Conservation (phyloP, 805 yeast genomes). For the Metschnikowia hibisci region DNA sequence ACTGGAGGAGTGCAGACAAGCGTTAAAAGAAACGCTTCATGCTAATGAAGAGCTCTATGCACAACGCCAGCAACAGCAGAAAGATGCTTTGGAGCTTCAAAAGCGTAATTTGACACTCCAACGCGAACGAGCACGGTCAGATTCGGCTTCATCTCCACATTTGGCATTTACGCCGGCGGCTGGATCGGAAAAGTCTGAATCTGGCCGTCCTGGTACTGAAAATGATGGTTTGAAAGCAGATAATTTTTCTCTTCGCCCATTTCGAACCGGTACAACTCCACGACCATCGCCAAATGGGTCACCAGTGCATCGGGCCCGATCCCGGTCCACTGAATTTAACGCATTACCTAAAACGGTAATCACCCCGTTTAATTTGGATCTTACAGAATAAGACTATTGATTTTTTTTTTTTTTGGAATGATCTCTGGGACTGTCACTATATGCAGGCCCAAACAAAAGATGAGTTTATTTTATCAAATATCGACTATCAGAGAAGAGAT, state of each 20-base stretch:
- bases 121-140: slow-evolving; percentile 1
- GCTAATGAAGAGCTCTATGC: slow-evolving; percentile 10
- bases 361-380: background rate
- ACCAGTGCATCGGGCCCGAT: slow-evolving; percentile 27
- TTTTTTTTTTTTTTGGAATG: no score
- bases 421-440: no score
- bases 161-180: background rate
- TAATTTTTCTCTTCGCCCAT: slow-evolving; percentile 38
- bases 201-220: background rate
- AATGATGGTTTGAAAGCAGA: slow-evolving; percentile 16
- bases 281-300: slow-evolving; percentile 37
- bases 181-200: background rate
- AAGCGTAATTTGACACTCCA: slow-evolving; percentile 3
- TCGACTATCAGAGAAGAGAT: no score
- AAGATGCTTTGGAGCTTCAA: slow-evolving; percentile 3
- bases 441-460: no score
- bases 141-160: background rate
- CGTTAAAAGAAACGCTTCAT: slow-evolving; percentile 7
- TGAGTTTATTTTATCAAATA: no score
- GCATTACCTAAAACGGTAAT: slow-evolving; percentile 1
- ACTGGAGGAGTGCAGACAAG: slow-evolving; percentile 19
- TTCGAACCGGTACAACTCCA: slow-evolving; percentile 39
- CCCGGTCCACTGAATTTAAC: slow-evolving; percentile 9
- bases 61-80: slow-evolving; percentile 31
- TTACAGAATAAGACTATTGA: background rate